Percentiles rank a stretch among this genome's conserved stretches.
These are phyloP conservation scores for Flaveria sonorensis DNA, from an alignment of 129 eudicot genomes.

Conservation along the genomic window DNA sequence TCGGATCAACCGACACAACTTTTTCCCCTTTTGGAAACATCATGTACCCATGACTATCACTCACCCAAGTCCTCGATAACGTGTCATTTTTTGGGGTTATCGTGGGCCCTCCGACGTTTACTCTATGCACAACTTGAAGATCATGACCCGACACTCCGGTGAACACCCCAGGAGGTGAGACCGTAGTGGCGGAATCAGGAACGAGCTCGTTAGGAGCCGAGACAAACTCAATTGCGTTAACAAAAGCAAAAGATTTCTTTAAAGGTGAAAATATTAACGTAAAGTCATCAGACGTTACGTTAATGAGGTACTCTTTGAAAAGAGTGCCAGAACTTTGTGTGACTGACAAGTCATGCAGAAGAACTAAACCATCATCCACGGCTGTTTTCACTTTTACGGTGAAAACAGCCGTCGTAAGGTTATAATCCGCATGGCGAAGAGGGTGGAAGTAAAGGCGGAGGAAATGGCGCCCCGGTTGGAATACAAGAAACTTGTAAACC, in stretches of 20 bases:
- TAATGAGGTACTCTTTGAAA: slow-evolving; percentile 79
- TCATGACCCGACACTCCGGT: slow-evolving; percentile 53
- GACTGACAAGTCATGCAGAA: slow-evolving; percentile 76
- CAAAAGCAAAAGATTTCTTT: slow-evolving; percentile 70
- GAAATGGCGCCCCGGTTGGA: slow-evolving; percentile 67
- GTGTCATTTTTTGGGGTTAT: slow-evolving; percentile 75
- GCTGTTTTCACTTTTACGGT: slow-evolving; percentile 41
- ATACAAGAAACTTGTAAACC: slow-evolving; percentile 67
- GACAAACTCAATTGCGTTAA: slow-evolving; percentile 84
- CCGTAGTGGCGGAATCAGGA: slow-evolving; percentile 61
- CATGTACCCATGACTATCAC: slow-evolving; percentile 53
- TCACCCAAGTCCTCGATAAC: slow-evolving; percentile 73
- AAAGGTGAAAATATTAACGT: slow-evolving; percentile 75
- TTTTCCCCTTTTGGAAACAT: slow-evolving; percentile 61
- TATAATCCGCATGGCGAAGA: slow-evolving; percentile 57
- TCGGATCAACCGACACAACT: slow-evolving; percentile 49
- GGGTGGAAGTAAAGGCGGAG: slow-evolving; percentile 81
- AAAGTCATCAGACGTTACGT: slow-evolving; percentile 55
- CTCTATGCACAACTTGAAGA: slow-evolving; percentile 61
- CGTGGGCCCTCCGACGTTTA: slow-evolving; percentile 81
- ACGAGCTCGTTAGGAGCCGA: slow-evolving; percentile 77
- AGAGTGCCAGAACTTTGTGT: slow-evolving; percentile 30
- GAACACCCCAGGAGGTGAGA: slow-evolving; percentile 57
- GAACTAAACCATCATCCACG: slow-evolving; percentile 54
- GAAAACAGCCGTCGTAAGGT: slow-evolving; percentile 64